phyloP scores from a whole-genome alignment of 495 filamentous ascomycete genomes.

The Penicillium bovifimosum region DNA sequence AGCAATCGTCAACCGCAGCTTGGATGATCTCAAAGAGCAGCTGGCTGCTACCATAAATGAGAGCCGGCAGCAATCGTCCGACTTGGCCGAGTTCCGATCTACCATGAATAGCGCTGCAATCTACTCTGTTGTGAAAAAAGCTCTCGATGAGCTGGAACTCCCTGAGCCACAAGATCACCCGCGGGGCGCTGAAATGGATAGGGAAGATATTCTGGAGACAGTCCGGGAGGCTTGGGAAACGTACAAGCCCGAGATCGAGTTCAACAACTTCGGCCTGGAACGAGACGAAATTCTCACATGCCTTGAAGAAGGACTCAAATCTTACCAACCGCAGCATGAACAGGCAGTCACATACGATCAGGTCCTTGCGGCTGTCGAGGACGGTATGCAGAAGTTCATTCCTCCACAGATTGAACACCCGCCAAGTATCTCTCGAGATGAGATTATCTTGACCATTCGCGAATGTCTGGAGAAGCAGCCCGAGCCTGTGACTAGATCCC shows the following conservation, averaged over 20 bases:
- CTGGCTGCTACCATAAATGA: slow-evolving; percentile 71
- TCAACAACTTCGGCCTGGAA: slow-evolving; percentile 84
- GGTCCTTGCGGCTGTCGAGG: slow-evolving; percentile 73
- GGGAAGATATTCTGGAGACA: slow-evolving; percentile 78
- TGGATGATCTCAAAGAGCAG: slow-evolving; percentile 74
- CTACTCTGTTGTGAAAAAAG: slow-evolving; percentile 72
- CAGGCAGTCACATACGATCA: slow-evolving; percentile 66
- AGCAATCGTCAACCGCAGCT: slow-evolving; percentile 69
- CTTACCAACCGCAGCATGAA: slow-evolving; percentile 58
- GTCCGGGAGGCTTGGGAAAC: slow-evolving; percentile 85
- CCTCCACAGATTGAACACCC: slow-evolving; percentile 64
- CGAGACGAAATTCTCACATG: slow-evolving; percentile 82
- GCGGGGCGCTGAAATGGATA: slow-evolving; percentile 45
- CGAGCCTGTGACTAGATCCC: slow-evolving; percentile 9
- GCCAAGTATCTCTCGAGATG: slow-evolving; percentile 57
- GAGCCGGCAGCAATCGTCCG: slow-evolving; percentile 59
- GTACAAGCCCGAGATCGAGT: slow-evolving; percentile 85
- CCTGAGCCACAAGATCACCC: slow-evolving; percentile 34
- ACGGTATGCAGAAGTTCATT: slow-evolving; percentile 70
- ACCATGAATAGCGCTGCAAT: slow-evolving; percentile 71
- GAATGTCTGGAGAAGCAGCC: slow-evolving; percentile 9
- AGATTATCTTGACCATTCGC: slow-evolving; percentile 4
- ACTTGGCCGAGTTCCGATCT: slow-evolving; percentile 41
- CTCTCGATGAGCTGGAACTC: slow-evolving; percentile 58
- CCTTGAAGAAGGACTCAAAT: slow-evolving; percentile 73